Conservation (phyloP, 1,284 basidiomycete species). For the Microbotryum violaceum region DNA sequence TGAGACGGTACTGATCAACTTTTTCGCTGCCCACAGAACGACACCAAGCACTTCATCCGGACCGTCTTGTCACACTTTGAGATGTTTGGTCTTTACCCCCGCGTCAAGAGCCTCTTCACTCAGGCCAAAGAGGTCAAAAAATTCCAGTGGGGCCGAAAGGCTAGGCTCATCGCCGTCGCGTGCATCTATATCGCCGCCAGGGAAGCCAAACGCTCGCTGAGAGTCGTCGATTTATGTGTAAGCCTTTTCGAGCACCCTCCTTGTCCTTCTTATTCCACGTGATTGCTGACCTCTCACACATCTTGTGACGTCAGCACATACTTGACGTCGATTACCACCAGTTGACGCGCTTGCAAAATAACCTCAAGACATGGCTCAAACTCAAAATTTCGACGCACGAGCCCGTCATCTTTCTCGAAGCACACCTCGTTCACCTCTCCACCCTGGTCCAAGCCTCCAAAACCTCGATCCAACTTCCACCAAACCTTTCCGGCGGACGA, state of each 20-base stretch:
- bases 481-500: background rate
- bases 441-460: slow-evolving; percentile 41
- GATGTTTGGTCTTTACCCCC: background rate
- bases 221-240: slow-evolving; percentile 17
- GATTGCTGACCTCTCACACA: background rate
- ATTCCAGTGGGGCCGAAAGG: slow-evolving; percentile 20
- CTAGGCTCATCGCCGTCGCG: slow-evolving; percentile 14
- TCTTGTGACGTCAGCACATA: slow-evolving; percentile 42
- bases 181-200: slow-evolving; percentile 21
- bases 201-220: slow-evolving; percentile 6
- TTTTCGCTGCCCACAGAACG: background rate
- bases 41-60: slow-evolving; percentile 7
- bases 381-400: slow-evolving; percentile 29
- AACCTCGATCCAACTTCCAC: slow-evolving; percentile 33
- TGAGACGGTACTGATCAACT: no score
- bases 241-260: background rate
- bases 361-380: slow-evolving; percentile 28
- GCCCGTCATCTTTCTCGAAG: slow-evolving; percentile 50
- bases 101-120: slow-evolving; percentile 6
- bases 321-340: slow-evolving; percentile 51
- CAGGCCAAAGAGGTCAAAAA: slow-evolving; percentile 3
- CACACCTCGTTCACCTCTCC: slow-evolving; percentile 48
- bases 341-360: slow-evolving; percentile 46
- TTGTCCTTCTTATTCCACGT: background rate
- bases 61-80: slow-evolving; percentile 12